Percentiles rank a stretch among this genome's conserved stretches.
Conservation (phyloP, 2,329 filamentous ascomycete genomes). For the Alternaria sp. region DNA sequence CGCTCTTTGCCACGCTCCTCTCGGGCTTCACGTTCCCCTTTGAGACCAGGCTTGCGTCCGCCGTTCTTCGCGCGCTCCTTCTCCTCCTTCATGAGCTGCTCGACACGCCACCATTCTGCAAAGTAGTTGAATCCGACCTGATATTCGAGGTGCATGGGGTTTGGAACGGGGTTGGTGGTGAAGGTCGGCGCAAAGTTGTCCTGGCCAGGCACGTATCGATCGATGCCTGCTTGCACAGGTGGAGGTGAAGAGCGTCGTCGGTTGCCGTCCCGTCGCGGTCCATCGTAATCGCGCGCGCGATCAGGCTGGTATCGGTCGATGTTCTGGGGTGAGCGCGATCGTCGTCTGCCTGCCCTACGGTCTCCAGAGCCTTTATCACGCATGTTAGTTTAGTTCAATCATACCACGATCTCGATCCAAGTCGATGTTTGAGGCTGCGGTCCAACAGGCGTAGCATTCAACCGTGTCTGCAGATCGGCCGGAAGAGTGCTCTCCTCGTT, state of each 20-base stretch:
- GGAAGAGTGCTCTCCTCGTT: background rate
- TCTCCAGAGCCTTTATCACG: conserved; percentile 34
- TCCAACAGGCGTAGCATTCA: background rate
- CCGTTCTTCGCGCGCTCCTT: conserved; percentile 76
- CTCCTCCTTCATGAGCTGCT: conserved; percentile 83
- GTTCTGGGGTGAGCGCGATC: conserved; percentile 74
- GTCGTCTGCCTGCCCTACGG: conserved; percentile 52
- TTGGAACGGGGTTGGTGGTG: conserved; percentile 71
- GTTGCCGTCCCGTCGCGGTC: conserved; percentile 65
- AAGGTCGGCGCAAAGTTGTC: conserved; percentile 62
- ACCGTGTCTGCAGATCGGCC: background rate
- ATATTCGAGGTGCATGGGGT: conserved; percentile 76
- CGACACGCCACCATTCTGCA: conserved; percentile 84
- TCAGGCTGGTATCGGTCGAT: conserved; percentile 82
- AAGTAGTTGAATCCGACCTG: conserved; percentile 88
- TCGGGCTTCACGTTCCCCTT: conserved; percentile 70
- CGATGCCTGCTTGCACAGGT: conserved; percentile 73
- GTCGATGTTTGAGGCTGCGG: background rate
- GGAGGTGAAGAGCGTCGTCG: conserved; percentile 68
- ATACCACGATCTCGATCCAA: background rate
- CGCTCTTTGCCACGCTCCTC: conserved; percentile 83
- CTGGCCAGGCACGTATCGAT: conserved; percentile 83
- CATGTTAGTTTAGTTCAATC: conserved; percentile 9
- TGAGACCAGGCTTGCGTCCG: conserved; percentile 70
- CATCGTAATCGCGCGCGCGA: conserved; percentile 73